phyloP scores from a whole-genome alignment of 441 rosid species.

The Rhodomyrtus psidioides region DNA sequence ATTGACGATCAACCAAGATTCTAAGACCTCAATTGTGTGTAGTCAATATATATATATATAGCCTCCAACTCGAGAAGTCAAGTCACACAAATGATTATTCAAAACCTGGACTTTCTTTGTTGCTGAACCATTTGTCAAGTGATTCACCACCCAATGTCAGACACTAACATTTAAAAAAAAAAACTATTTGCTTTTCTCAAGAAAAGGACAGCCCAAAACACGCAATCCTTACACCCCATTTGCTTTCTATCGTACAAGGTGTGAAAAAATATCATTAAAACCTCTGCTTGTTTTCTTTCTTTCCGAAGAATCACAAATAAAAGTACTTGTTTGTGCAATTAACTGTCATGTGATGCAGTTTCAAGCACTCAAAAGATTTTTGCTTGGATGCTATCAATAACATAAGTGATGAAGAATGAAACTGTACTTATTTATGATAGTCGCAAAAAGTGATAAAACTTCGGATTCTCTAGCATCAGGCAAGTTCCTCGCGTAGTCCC shows the following conservation, averaged over 20 bases:
- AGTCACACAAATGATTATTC: background rate
- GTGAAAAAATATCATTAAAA: background rate
- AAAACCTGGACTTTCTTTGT: background rate
- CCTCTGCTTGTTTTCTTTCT: background rate
- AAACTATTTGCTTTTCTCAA: background rate
- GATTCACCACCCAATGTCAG: background rate
- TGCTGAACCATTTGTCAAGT: background rate
- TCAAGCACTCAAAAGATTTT: background rate
- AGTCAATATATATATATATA: background rate
- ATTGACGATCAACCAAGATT: background rate
- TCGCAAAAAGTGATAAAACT: constrained; percentile 98
- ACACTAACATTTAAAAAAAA: background rate
- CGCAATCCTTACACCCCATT: background rate
- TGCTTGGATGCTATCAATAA: background rate
- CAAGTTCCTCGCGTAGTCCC: constrained; percentile 95
- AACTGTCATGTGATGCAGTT: background rate
- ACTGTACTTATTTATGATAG: constrained; percentile 93
- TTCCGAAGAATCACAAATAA: background rate
- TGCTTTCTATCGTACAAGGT: background rate
- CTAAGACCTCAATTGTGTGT: background rate
- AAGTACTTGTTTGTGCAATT: background rate
- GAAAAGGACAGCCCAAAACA: background rate
- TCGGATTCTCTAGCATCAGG: constrained; percentile 99
- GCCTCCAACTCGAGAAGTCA: background rate
- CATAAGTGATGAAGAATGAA: background rate